Percentiles rank a stretch among this genome's conserved stretches.
Conservation (phyloP, 768 basidiomycete genomes). For the Pisolithus marmoratus region DNA sequence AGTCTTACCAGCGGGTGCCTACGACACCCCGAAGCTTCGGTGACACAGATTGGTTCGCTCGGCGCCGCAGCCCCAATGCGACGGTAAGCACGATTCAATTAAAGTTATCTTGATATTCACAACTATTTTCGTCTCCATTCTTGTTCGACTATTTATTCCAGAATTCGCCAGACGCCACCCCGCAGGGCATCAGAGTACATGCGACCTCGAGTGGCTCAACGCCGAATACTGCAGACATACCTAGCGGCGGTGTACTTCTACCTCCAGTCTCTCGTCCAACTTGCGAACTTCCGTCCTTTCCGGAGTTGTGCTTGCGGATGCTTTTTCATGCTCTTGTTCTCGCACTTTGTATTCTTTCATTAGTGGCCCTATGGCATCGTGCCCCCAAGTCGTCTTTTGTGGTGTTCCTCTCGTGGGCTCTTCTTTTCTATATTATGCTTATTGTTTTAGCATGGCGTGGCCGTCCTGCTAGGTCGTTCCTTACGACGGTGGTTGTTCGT, state of each 20-base stretch:
- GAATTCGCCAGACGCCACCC: slow-evolving; percentile 70
- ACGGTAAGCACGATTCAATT: slow-evolving; percentile 45
- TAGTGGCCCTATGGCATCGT: slow-evolving; percentile 54
- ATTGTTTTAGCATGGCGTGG: slow-evolving; percentile 53
- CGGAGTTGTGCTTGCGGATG: slow-evolving; percentile 39
- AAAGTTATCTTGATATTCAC: slow-evolving; percentile 15
- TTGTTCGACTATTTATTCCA: slow-evolving; percentile 21
- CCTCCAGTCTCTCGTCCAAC: slow-evolving; percentile 18
- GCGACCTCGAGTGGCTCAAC: slow-evolving; percentile 35
- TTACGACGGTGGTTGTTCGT: slow-evolving; percentile 44
- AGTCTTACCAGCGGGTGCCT: slow-evolving; percentile 39
- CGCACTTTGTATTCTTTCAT: slow-evolving; percentile 50
- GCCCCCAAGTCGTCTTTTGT: slow-evolving; percentile 53
- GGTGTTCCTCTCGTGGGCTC: slow-evolving; percentile 59
- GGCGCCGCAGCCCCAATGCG: slow-evolving; percentile 63
- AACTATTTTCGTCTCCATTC: slow-evolving; percentile 6
- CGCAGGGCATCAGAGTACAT: slow-evolving; percentile 45
- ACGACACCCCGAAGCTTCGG: slow-evolving; percentile 49
- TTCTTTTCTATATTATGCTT: slow-evolving; percentile 52
- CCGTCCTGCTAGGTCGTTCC: slow-evolving; percentile 50
- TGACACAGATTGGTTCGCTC: slow-evolving; percentile 75
- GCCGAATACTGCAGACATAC: slow-evolving; percentile 47
- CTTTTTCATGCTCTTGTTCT: slow-evolving; percentile 55
- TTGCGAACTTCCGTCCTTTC: slow-evolving; percentile 31
- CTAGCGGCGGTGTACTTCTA: slow-evolving; percentile 37